Evolutionary conservation across 371 early-diverging fungal genomes (phyloP), one percentile per base, ranked within the genome.

Genomic region (Mucor lusitanicus): DNA sequence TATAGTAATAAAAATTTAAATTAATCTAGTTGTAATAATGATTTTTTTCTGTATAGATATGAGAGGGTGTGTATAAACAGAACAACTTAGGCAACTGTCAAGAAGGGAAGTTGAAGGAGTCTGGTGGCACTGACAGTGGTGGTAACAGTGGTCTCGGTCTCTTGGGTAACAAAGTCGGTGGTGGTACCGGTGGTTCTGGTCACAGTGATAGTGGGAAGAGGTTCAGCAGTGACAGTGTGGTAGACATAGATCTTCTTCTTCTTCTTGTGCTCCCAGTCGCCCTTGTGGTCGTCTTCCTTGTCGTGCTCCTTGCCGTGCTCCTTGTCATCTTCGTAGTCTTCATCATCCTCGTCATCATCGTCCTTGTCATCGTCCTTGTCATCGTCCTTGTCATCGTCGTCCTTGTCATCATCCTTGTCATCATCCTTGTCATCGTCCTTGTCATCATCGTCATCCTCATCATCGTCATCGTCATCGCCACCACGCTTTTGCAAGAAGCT

Each of bases 401-500:
- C 56, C 19, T 67, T 57, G 12, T 63, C 63, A 5, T 46, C 55
- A 3, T 48, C 23, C 0, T 48, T n/a, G 15, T 61, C 50, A 13
- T 37, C 53, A 39, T 55, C 40, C 3, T 63, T 54, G n/a, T 68
- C 53, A 4, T 64, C 32, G 3, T 25, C 56, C 9, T 63, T 61
- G 4, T 72, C 50, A 6, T 72, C 65, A 17, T 59, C 56, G 15
- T 67, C 62, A 19, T 62, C 62, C 11, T 46, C 54, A 7, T 48
- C 23, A 23, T 48, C 55, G 15, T 62, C 62, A 23, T 64, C 59
- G 2, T 48, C 19, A 9, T 59, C 54, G 53, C 27, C 30, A 39
- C n/a, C 23, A 65, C 32, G 50, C 28, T 65, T 28, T 48, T 59
- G 37, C 23, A 27, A 61, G 44, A 33, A 56, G 56, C 19, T 56